Base-by-base conservation (phyloP, 257 asterid genomes). In the Plectranthus barbatus region DNA sequence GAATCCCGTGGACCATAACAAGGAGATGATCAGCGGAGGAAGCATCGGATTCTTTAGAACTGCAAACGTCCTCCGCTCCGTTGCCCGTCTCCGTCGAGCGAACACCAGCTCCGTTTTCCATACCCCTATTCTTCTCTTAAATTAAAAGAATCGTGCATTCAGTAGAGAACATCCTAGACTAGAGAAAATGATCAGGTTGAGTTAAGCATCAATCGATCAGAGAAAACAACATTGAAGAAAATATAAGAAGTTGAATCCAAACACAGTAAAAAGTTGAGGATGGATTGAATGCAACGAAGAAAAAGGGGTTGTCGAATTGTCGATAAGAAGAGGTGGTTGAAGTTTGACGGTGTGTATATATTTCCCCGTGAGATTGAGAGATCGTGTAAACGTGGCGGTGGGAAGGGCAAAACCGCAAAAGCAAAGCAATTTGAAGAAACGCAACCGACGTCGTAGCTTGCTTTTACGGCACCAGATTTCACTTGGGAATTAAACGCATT, bases 1-100 rank as follows among this genome's bases (percentile, higher is more conserved):
- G 95, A 73, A 93, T 93, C 51, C 99, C 99, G 59, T 93, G 99
- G 42, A 93, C 94, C 96, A 93, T 78, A 50, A 93, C 79, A 60
- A 93, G 92, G 5, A 93, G 97, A 80, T 93, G 99, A 87, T 87
- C 97, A 31, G 95, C 97, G 4, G 90, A 73, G 0, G 80, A 71
- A 66, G 73, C 84, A 69, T 89, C 90, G 46, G 90, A 79, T 4
- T 72, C 62, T 45, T 72, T 80, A 67, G 74, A 78, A 65, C 88
- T 85, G 66, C 63, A 84, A 34, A 87, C 94, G 63, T 85, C 96
- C 79, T 81, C 86, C 34, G 80, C 95, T 14, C 92, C 94, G 67
- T 78, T 67, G 19, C 65, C 80, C 56, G 87, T 74, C 74, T 69
- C 94, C 66, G 81, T 74, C 39, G 87, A 79, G 71, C 83, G 74